phyloP scores from a whole-genome alignment of 805 yeast genomes.

The Lachancea sp. region DNA sequence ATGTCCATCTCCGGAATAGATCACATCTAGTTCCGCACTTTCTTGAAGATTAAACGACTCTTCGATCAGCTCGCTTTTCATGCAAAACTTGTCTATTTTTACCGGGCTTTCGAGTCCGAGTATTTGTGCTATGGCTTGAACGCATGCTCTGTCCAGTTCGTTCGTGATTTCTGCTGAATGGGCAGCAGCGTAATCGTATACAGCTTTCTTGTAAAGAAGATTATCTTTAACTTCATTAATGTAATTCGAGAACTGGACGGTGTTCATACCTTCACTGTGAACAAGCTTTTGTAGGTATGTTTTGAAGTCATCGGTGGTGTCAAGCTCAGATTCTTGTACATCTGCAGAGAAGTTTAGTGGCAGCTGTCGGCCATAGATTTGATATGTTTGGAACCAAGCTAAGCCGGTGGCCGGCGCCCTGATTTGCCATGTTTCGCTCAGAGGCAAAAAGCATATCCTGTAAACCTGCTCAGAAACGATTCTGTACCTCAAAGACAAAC shows the following conservation, averaged over 20 bases:
- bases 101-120: slow-evolving; percentile 11
- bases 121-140: slow-evolving; percentile 18
- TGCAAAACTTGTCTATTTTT: slow-evolving; percentile 2
- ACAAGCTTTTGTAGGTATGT: slow-evolving; percentile 17
- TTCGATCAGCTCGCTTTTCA: slow-evolving; percentile 26
- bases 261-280: slow-evolving; percentile 15
- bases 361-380: slow-evolving; percentile 20
- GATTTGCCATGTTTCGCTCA: slow-evolving; percentile 24
- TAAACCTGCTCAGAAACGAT: slow-evolving; percentile 26
- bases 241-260: slow-evolving; percentile 20
- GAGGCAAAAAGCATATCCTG: slow-evolving; percentile 23
- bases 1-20: slow-evolving; percentile 24
- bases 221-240: slow-evolving; percentile 15
- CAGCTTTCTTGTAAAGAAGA: slow-evolving; percentile 16
- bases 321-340: slow-evolving; percentile 2
- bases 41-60: slow-evolving; percentile 22
- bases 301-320: slow-evolving; percentile 16
- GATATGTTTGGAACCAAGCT: slow-evolving; percentile 32
- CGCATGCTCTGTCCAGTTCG: slow-evolving; percentile 24
- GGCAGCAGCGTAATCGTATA: slow-evolving; percentile 23
- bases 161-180: slow-evolving; percentile 17
- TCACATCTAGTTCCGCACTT: slow-evolving; percentile 14
- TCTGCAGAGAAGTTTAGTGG: slow-evolving; percentile 12
- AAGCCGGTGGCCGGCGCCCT: slow-evolving; percentile 23
- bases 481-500: slow-evolving; percentile 25